phyloP scores from a whole-genome alignment of 495 filamentous ascomycete genomes.

The Xylaria scruposa region DNA sequence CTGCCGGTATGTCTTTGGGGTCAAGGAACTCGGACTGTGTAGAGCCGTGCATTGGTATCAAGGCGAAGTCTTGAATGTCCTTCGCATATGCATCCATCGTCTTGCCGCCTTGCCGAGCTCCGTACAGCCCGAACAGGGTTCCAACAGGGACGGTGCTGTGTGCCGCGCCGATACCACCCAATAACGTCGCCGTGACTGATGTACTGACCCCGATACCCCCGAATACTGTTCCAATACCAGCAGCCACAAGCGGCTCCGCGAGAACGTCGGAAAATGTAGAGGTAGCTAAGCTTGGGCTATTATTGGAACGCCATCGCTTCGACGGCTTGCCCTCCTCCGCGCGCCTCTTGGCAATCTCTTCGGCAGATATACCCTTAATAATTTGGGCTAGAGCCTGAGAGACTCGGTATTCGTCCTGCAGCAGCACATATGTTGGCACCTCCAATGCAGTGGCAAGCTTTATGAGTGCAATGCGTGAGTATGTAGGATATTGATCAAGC shows the following conservation, averaged over 20 bases:
- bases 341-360: conserved; percentile 70
- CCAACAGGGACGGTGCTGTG: conserved; percentile 80
- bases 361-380: conserved; percentile 71
- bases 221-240: conserved; percentile 81
- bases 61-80: conserved; percentile 88
- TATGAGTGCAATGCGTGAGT: conserved; percentile 77
- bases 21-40: conserved; percentile 42
- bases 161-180: conserved; percentile 71
- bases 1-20: conserved; percentile 47
- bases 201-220: conserved; percentile 79
- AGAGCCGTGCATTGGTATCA: conserved; percentile 71
- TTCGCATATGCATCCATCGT: conserved; percentile 88
- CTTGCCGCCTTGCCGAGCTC: conserved; percentile 80
- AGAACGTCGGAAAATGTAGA: conserved; percentile 80
- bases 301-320: conserved; percentile 81
- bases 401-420: conserved; percentile 75
- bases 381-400: conserved; percentile 76
- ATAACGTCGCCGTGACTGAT: conserved; percentile 70
- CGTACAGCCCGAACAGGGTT: conserved; percentile 87
- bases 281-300: conserved; percentile 67
- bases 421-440: conserved; percentile 67
- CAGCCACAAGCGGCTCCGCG: conserved; percentile 80
- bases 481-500: conserved; percentile 78
- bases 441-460: conserved; percentile 71
- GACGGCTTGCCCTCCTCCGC: conserved; percentile 68